phyloP scores from a whole-genome alignment of 768 basidiomycete genomes.

The Leccinellum albellum region DNA sequence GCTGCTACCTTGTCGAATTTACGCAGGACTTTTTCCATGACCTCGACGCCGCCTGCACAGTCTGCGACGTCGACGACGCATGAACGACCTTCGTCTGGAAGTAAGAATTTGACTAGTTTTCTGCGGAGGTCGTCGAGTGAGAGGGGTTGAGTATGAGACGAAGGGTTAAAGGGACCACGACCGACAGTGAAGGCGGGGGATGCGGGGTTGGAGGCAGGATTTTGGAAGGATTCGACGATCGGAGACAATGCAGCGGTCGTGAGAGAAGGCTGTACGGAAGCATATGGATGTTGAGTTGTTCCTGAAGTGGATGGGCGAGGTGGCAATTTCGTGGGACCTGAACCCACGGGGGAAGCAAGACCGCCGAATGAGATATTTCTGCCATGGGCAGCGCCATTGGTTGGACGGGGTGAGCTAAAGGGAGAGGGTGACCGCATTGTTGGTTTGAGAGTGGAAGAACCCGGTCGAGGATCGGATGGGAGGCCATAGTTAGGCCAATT shows the following conservation, averaged over 20 bases:
- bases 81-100: conserved; percentile 77
- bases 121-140: conserved; percentile 77
- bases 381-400: conserved; percentile 44
- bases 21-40: conserved; percentile 83
- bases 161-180: conserved; percentile 54
- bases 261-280: conserved; percentile 45
- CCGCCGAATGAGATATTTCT: conserved; percentile 51
- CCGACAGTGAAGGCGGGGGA: conserved; percentile 57
- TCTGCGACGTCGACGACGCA: conserved; percentile 78
- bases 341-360: conserved; percentile 36
- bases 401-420: conserved; percentile 34
- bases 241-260: conserved; percentile 57
- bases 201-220: conserved; percentile 35
- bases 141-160: conserved; percentile 39
- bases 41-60: conserved; percentile 77
- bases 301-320: conserved; percentile 41
- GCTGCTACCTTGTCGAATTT: conserved; percentile 73
- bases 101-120: conserved; percentile 83
- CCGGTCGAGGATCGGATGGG: conserved; percentile 60
- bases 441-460: conserved; percentile 40
- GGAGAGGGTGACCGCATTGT: conserved; percentile 37
- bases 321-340: conserved; percentile 41
- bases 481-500: conserved; percentile 50
- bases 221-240: conserved; percentile 61
- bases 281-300: conserved; percentile 55